Conservation (phyloP, 768 basidiomycete genomes). For the Russula brevipes region DNA sequence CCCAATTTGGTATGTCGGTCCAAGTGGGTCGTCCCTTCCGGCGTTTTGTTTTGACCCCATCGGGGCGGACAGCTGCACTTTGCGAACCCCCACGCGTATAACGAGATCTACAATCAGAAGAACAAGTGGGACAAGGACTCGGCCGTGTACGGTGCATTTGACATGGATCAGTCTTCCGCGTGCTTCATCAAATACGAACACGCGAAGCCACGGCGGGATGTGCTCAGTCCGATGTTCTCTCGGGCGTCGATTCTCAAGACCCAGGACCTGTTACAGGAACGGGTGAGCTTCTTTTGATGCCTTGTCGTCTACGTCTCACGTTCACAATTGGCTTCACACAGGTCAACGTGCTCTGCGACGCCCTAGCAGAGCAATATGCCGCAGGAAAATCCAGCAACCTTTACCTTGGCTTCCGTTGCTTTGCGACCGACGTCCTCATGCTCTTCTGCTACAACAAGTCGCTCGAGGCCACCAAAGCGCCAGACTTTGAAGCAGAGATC, state of each 20-base stretch:
- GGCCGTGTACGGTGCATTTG: constrained; percentile 37
- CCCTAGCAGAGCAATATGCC: constrained; percentile 28
- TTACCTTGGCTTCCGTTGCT: constrained; percentile 38
- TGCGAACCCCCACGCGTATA: constrained; percentile 37
- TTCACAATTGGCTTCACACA: background rate
- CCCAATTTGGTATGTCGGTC: constrained; percentile 37
- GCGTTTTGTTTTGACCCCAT: background rate
- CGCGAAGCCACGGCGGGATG: constrained; percentile 34
- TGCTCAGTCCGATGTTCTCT: constrained; percentile 40
- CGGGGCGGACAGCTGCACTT: constrained; percentile 38
- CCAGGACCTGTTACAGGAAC: constrained; percentile 35
- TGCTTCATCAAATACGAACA: constrained; percentile 35
- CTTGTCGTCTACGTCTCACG: background rate
- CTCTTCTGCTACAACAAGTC: constrained; percentile 37
- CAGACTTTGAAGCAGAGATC: constrained; percentile 34
- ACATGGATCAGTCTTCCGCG: constrained; percentile 37
- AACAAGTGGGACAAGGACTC: constrained; percentile 35
- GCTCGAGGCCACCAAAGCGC: constrained; percentile 31
- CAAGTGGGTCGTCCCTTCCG: background rate
- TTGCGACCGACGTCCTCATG: constrained; percentile 39
- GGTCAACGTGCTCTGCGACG: constrained; percentile 2
- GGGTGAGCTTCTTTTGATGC: constrained; percentile 27
- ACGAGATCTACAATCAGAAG: constrained; percentile 37
- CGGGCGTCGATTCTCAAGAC: constrained; percentile 38
- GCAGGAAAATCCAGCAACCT: constrained; percentile 32